Evolutionary conservation across 495 filamentous ascomycete species (phyloP).

Genomic region (Penicilliopsis zonata): DNA sequence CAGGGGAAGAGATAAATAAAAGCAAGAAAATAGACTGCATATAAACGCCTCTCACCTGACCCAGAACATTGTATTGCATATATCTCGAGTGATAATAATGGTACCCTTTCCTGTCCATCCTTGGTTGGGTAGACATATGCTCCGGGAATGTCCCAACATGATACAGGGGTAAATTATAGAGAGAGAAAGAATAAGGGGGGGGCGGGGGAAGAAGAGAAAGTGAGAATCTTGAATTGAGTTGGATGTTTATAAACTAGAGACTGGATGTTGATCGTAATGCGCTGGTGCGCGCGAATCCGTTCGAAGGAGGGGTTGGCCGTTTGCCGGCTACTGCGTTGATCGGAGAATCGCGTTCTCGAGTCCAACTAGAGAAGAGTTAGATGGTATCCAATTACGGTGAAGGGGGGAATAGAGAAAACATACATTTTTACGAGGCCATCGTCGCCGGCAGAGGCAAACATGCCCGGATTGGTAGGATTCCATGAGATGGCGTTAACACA

Average conservation of each 20-base stretch:
- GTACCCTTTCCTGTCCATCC: too few species aligned
- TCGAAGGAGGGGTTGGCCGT: constrained; percentile 16
- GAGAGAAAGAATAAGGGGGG: neutral
- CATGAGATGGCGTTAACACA: constrained; percentile 86
- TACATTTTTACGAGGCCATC: constrained; percentile 82
- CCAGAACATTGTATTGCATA: too few species aligned
- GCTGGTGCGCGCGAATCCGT: constrained; percentile 27
- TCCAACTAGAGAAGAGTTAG: constrained; percentile 27
- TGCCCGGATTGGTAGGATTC: constrained; percentile 69
- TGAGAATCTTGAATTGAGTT: neutral
- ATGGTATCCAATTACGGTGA: neutral
- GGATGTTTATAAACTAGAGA: constrained; percentile 7
- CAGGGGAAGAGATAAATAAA: too few species aligned
- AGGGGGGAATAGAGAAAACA: neutral
- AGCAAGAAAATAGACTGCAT: too few species aligned
- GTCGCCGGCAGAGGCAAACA: constrained; percentile 90
- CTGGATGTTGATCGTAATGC: constrained; percentile 31
- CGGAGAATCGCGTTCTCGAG: constrained; percentile 20
- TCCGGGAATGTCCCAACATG: neutral
- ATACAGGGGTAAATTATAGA: too few species aligned
- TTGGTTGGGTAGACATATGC: too few species aligned
- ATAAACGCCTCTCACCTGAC: too few species aligned
- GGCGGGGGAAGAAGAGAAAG: neutral
- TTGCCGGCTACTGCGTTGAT: constrained; percentile 10
- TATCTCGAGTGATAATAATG: too few species aligned